Evolutionary conservation across 2,329 filamentous ascomycete genomes (phyloP).

Genomic region (Botrytis byssoidea): DNA sequence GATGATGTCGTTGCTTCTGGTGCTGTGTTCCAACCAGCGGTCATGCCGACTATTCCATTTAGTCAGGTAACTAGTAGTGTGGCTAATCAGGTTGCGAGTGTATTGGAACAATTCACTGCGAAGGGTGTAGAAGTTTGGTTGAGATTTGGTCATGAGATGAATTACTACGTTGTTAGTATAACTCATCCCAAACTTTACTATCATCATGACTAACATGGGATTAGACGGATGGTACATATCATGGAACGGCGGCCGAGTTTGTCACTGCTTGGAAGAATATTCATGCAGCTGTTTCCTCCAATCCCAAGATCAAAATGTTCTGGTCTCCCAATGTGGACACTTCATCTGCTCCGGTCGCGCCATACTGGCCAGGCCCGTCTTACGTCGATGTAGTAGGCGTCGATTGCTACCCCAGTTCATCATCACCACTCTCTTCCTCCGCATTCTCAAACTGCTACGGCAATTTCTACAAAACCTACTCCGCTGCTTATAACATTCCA

Average conservation of each 20-base stretch:
- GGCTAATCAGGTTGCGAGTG: slow-evolving; percentile 16
- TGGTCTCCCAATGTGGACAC: slow-evolving; percentile 20
- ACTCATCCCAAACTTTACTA: not conserved
- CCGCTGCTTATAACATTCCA: slow-evolving; percentile 15
- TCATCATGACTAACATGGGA: not conserved
- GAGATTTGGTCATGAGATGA: slow-evolving; percentile 25
- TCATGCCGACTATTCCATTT: slow-evolving; percentile 23
- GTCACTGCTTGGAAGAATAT: slow-evolving; percentile 21
- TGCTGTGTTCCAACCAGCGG: slow-evolving; percentile 21
- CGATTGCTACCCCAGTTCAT: slow-evolving; percentile 20
- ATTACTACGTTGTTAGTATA: slow-evolving; percentile 20
- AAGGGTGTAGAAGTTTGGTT: slow-evolving; percentile 22
- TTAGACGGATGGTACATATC: slow-evolving; percentile 14
- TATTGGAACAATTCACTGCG: slow-evolving; percentile 18
- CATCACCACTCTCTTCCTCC: not conserved
- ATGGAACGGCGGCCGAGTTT: slow-evolving; percentile 17
- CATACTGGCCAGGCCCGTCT: slow-evolving; percentile 19
- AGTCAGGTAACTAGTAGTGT: slow-evolving; percentile 14
- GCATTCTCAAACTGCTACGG: slow-evolving; percentile 17
- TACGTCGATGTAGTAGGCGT: slow-evolving; percentile 22
- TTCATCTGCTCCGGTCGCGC: not conserved
- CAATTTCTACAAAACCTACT: slow-evolving; percentile 20
- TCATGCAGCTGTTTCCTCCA: slow-evolving; percentile 10
- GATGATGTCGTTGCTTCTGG: slow-evolving; percentile 22
- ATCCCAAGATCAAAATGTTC: slow-evolving; percentile 19